Evolutionary conservation across 2,329 filamentous ascomycete genomes (phyloP), one percentile per base, ranked within the genome.

Genomic region (Cytospora piceicola): DNA sequence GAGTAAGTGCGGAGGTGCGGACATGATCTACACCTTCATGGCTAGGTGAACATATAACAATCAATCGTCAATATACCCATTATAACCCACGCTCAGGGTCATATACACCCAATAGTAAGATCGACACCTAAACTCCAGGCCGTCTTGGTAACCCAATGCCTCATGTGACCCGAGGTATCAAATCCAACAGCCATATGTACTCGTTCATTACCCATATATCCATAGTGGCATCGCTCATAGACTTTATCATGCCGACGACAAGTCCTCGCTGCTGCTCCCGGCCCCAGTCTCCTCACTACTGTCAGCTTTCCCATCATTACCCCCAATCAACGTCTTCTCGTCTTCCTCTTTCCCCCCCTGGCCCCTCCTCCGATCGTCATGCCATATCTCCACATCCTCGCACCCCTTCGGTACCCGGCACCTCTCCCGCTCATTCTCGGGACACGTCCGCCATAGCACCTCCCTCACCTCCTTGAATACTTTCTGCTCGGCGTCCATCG

Each of bases 401-500:
- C 90, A 93, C 0, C 88, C 88, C 56, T 76, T 80, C 0, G 92
- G 92, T 12, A 86, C 81, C 30, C 87, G 82, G 72, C 90, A 94
- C 22, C 77, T 62, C 11, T 80, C 79, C 27, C 77, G 63, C 14
- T 81, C 80, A 61, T 86, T 76, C 32, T 70, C 80, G 56, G 86
- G 42, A 79, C 88, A 80, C 1, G 92, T 96, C 76, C 88, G 88
- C 94, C 94, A 97, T 15, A 97, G 77, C 17, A 96, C 89, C 72
- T 94, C 89, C 34, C 88, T 85, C 0, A 97, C 81, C 78, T 96
- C 94, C 64, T 81, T 83, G 6, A 94, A 95, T 0, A 97, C 91
- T 75, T 94, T 86, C 57, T 94, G 89, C 20, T 93, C 87, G 0
- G 88, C 88, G 73, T 97, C 93, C 82, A 97, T 92, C 0, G 94